Evolutionary conservation across 75 land plant genomes (phyloP).

Genomic region (Cunninghamia lanceolata): DNA sequence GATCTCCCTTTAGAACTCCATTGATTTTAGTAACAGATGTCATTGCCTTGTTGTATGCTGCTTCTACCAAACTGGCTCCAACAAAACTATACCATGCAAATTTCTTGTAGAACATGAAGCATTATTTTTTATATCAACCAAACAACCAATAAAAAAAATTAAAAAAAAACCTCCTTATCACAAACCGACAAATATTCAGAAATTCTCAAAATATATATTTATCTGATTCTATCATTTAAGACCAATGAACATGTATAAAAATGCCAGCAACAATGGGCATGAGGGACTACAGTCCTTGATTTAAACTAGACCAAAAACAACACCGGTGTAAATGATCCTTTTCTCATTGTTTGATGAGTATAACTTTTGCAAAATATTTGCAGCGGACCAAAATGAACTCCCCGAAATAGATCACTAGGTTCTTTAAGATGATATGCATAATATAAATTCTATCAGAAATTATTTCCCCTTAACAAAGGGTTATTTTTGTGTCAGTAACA

Average conservation of each 20-base stretch:
- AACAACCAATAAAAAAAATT: neutral
- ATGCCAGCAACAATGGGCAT: neutral
- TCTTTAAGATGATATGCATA: no score
- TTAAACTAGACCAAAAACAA: neutral
- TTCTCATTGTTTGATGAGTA: neutral
- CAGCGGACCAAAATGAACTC: neutral
- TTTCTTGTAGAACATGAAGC: neutral
- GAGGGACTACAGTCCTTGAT: neutral
- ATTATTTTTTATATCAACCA: neutral
- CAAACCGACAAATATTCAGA: neutral
- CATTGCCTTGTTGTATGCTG: neutral
- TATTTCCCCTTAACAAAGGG: no score
- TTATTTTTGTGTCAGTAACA: no score
- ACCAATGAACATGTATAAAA: no score
- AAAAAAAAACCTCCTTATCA: neutral
- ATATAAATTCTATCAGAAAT: no score
- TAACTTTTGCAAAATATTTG: neutral
- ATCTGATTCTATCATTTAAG: neutral
- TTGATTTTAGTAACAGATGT: neutral
- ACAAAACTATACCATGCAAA: neutral
- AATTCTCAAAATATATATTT: neutral
- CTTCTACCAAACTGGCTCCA: neutral
- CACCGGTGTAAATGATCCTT: neutral
- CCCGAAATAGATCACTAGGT: neutral
- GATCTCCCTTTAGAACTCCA: neutral